phyloP scores from a whole-genome alignment of 139 green algal genomes.

The Picocystis salinarum region DNA sequence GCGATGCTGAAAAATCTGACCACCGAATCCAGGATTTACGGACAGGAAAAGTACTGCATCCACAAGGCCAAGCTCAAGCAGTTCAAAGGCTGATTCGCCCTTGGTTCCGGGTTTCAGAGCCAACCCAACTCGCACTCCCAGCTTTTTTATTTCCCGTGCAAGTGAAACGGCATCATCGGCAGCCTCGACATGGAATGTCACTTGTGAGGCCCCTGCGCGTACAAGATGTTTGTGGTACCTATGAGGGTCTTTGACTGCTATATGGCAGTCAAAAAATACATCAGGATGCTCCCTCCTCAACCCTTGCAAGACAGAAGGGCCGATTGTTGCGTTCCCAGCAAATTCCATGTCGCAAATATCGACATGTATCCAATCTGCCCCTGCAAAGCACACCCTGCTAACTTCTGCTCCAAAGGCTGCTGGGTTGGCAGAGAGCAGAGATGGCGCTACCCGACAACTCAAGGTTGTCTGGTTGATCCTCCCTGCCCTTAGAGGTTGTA shows the following conservation, averaged over 20 bases:
- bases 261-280: too few relatives aligned
- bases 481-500: slow-evolving; percentile 19
- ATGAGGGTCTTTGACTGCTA: too few relatives aligned
- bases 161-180: slow-evolving; percentile 2
- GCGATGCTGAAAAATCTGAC: slow-evolving; percentile 44
- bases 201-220: slow-evolving; percentile 66
- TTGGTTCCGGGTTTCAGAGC: slow-evolving; percentile 45
- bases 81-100: background rate
- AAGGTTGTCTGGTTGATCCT: too few relatives aligned
- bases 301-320: too few relatives aligned
- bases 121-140: slow-evolving; percentile 46
- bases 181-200: slow-evolving; percentile 83
- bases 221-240: too few relatives aligned
- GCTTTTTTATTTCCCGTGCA: slow-evolving; percentile 9
- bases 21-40: slow-evolving; percentile 71
- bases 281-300: too few relatives aligned
- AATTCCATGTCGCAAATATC: background rate
- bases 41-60: slow-evolving; percentile 59
- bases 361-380: slow-evolving; percentile 9
- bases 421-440: too few relatives aligned
- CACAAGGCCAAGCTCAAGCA: slow-evolving; percentile 12
- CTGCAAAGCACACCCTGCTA: too few relatives aligned
- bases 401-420: too few relatives aligned
- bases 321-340: too few relatives aligned
- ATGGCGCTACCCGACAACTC: too few relatives aligned